phyloP scores from a whole-genome alignment of 2,329 filamentous ascomycete species.

The Stromatinia cepivora region DNA sequence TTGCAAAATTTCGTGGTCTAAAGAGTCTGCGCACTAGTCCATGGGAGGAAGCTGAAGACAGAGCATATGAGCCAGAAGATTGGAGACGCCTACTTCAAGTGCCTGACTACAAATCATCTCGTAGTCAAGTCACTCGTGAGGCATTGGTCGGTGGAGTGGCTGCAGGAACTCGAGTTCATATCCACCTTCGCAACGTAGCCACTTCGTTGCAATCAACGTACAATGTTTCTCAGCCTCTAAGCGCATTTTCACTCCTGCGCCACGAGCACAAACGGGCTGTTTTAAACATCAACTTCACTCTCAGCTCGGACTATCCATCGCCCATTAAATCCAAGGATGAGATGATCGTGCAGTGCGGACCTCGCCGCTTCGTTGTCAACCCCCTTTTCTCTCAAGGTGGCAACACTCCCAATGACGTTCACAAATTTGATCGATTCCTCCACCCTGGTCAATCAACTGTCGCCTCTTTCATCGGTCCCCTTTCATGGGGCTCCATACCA shows the following conservation, averaged over 20 bases:
- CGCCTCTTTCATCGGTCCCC: constrained; percentile 83
- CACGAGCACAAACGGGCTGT: constrained; percentile 95
- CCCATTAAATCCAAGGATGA: constrained; percentile 92
- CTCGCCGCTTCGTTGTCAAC: constrained; percentile 82
- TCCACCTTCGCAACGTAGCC: constrained; percentile 68
- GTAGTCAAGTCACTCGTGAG: constrained; percentile 74
- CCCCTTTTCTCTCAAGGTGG: constrained; percentile 89
- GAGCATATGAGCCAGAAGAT: constrained; percentile 81
- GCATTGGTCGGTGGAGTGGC: constrained; percentile 84
- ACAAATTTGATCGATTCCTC: constrained; percentile 92
- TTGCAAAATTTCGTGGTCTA: constrained; percentile 83
- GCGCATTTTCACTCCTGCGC: constrained; percentile 81
- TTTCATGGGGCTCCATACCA: constrained; percentile 92
- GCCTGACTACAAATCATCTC: constrained; percentile 84
- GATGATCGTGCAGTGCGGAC: constrained; percentile 86
- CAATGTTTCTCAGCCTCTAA: constrained; percentile 60
- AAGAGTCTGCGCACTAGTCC: constrained; percentile 86
- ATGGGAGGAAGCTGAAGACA: constrained; percentile 89
- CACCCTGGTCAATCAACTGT: constrained; percentile 89
- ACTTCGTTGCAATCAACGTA: constrained; percentile 54
- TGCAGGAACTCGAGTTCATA: constrained; percentile 77
- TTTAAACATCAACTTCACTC: constrained; percentile 84
- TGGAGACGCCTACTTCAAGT: constrained; percentile 86
- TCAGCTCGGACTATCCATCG: constrained; percentile 72
- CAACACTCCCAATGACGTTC: constrained; percentile 91